phyloP scores from a whole-genome alignment of 257 asterid species.

The Scutellaria minor region DNA sequence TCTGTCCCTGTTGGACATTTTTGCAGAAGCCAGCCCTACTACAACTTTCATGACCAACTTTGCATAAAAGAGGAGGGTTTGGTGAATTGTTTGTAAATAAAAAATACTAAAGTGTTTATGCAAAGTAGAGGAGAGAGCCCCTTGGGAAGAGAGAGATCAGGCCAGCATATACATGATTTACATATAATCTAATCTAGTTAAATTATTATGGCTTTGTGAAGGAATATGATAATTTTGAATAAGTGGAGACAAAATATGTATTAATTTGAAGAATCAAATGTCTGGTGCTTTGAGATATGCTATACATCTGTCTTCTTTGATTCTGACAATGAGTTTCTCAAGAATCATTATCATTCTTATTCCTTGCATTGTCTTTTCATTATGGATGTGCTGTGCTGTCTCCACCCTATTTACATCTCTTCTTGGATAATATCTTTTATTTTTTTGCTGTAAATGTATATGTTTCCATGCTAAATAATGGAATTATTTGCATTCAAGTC shows the following conservation, averaged over 20 bases:
- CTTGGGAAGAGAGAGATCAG: not conserved
- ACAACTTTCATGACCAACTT: not conserved
- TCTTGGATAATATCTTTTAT: not conserved
- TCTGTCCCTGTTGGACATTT: conserved; percentile 85
- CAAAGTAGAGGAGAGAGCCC: too few relatives aligned
- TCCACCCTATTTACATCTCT: not conserved
- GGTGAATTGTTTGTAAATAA: conserved; percentile 30
- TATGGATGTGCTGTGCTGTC: conserved; percentile 18
- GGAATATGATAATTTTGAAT: too few relatives aligned
- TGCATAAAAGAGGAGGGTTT: not conserved
- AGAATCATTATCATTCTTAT: not conserved
- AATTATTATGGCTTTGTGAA: too few relatives aligned
- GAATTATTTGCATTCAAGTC: too few relatives aligned
- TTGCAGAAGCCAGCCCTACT: conserved; percentile 55
- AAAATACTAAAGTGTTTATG: not conserved
- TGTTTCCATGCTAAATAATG: too few relatives aligned
- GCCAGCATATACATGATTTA: not conserved
- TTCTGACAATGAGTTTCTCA: not conserved
- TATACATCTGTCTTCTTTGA: conserved; percentile 3
- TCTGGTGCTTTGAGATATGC: not conserved
- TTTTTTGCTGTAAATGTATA: not conserved
- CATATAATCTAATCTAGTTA: not conserved
- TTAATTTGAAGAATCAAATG: not conserved
- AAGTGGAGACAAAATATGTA: too few relatives aligned
- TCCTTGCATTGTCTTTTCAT: not conserved